Evolutionary conservation across 495 filamentous ascomycete species (phyloP).

Genomic region (Penicillium bialowiezense): DNA sequence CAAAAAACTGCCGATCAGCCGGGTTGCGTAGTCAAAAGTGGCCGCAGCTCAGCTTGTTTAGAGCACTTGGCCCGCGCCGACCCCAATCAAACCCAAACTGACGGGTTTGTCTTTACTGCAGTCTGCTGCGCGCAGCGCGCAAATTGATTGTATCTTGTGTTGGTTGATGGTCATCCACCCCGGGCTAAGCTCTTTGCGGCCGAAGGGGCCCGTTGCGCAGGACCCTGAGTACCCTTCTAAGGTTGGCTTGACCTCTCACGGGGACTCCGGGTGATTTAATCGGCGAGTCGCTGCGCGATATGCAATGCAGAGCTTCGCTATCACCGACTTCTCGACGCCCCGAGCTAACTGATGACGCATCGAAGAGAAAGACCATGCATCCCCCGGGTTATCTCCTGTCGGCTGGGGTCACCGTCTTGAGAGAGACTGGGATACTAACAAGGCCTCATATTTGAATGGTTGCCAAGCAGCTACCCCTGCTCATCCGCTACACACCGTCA

Average conservation of each 20-base stretch:
- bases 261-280: conserved; percentile 1
- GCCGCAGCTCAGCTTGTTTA: conserved; percentile 1
- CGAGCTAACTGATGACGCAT: not conserved
- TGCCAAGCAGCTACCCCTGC: not conserved
- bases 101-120: conserved; percentile 18
- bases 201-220: conserved; percentile 15
- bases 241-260: not conserved
- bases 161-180: conserved; percentile 9
- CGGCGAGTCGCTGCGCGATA: conserved; percentile 11
- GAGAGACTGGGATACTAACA: not conserved
- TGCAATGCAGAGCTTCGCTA: conserved; percentile 15
- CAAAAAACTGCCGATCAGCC: conserved; percentile 14
- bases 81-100: conserved; percentile 20
- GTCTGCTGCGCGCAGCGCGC: conserved; percentile 3
- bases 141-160: conserved; percentile 17
- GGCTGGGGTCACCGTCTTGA: not conserved
- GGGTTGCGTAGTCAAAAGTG: conserved; percentile 9
- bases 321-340: conserved; percentile 16
- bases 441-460: too few relatives aligned
- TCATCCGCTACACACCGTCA: not conserved
- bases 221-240: not conserved
- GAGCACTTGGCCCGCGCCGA: conserved; percentile 9
- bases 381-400: not conserved
- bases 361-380: conserved; percentile 1
- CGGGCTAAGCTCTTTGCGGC: conserved; percentile 2